phyloP scores from a whole-genome alignment of 2,329 filamentous ascomycete species.

The Epicoccum nigrum region DNA sequence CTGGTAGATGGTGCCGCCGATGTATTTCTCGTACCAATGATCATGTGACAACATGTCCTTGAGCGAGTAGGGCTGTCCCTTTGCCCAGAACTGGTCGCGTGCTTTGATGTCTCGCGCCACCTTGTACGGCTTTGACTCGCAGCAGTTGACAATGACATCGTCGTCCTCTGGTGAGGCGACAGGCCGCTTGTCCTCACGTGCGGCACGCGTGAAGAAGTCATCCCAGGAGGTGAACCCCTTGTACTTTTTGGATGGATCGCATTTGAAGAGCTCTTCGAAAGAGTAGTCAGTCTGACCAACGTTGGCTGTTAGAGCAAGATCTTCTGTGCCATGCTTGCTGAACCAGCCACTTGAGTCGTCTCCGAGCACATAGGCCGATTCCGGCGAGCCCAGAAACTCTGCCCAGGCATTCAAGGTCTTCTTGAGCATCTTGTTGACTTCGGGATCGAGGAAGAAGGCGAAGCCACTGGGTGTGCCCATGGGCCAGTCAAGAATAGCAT shows the following conservation, averaged over 20 bases:
- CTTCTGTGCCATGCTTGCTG: constrained; percentile 45
- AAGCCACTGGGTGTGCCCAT: constrained; percentile 62
- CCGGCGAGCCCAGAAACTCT: constrained; percentile 41
- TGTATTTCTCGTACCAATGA: constrained; percentile 60
- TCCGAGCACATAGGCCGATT: constrained; percentile 48
- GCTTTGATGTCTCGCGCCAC: constrained; percentile 58
- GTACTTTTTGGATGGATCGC: constrained; percentile 60
- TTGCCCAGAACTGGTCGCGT: constrained; percentile 70
- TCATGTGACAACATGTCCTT: constrained; percentile 68
- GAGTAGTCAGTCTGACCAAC: constrained; percentile 39
- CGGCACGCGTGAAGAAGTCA: constrained; percentile 69
- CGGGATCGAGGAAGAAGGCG: constrained; percentile 59
- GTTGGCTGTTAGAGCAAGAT: constrained; percentile 32
- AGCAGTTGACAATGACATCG: constrained; percentile 65
- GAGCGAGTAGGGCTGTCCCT: constrained; percentile 71
- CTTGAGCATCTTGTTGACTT: constrained; percentile 60
- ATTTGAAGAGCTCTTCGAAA: constrained; percentile 67
- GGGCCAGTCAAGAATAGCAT: constrained; percentile 64
- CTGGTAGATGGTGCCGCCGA: constrained; percentile 71
- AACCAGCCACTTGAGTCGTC: constrained; percentile 50
- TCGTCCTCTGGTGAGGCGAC: constrained; percentile 63
- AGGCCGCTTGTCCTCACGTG: constrained; percentile 62
- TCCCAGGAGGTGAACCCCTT: constrained; percentile 73
- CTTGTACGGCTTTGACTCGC: constrained; percentile 67
- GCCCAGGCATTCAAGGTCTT: constrained; percentile 59